A percentile compares a stretch with the other conserved stretches of the same genome.
phyloP scores from a whole-genome alignment of 805 yeast genomes.

The Yamadazyma ubonensis region DNA sequence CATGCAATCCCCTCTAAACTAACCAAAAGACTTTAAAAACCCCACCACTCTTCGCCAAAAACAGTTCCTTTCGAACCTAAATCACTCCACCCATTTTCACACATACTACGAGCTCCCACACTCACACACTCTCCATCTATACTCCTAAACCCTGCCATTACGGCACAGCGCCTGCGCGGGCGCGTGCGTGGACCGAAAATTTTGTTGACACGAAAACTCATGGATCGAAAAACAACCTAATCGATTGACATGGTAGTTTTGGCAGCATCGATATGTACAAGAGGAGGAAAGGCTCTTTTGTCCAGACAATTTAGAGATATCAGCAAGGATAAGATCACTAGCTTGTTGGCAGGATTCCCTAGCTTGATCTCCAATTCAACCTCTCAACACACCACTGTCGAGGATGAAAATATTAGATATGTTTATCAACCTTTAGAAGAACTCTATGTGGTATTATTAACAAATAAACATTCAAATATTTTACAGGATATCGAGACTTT shows the following conservation, averaged over 20 bases:
- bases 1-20: too few relatives aligned
- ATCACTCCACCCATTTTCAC: neutral
- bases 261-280: conserved; percentile 93
- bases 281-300: conserved; percentile 87
- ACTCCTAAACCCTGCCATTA: neutral
- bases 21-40: too few relatives aligned
- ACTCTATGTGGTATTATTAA: conserved; percentile 83
- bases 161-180: conserved; percentile 3
- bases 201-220: conserved; percentile 13
- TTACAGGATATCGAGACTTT: conserved; percentile 92
- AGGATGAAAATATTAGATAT: conserved; percentile 86
- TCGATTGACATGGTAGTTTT: conserved; percentile 64
- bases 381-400: conserved; percentile 90
- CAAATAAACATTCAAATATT: conserved; percentile 88
- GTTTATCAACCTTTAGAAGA: conserved; percentile 96
- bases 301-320: conserved; percentile 91
- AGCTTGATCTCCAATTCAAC: conserved; percentile 65
- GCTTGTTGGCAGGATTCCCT: conserved; percentile 83
- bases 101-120: neutral
- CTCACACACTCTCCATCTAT: neutral
- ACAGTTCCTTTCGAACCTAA: neutral
- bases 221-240: conserved; percentile 11
- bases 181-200: conserved; percentile 8
- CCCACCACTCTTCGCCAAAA: too few relatives aligned
- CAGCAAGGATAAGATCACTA: conserved; percentile 80